Evolutionary conservation across 1,284 basidiomycete genomes (phyloP).

Genomic region (Ceratobasidium theobromae): DNA sequence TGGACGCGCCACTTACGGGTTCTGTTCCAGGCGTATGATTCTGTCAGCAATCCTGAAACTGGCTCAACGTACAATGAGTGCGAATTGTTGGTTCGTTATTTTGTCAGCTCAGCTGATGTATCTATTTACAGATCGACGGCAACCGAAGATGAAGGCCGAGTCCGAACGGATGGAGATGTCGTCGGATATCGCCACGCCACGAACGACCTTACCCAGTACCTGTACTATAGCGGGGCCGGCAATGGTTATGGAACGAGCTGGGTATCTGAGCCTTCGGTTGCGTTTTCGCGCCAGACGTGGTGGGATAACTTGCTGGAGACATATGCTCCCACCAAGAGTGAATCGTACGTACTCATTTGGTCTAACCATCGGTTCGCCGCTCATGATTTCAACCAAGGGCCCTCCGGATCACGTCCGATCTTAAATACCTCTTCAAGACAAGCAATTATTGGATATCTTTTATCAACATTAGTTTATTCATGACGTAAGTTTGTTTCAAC

Average conservation of each 20-base stretch:
- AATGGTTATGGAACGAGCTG: neutral
- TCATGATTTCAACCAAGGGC: conserved; percentile 44
- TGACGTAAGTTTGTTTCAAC: conserved; percentile 40
- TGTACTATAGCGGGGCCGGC: neutral
- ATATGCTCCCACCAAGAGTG: conserved; percentile 47
- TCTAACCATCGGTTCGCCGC: neutral
- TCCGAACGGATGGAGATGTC: neutral
- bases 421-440: conserved; percentile 55
- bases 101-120: neutral
- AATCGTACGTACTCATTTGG: conserved; percentile 16
- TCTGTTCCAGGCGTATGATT: conserved; percentile 1
- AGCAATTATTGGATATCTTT: conserved; percentile 30
- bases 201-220: neutral
- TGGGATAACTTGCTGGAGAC: conserved; percentile 67
- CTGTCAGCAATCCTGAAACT: neutral
- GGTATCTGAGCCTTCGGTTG: conserved; percentile 37
- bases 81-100: neutral
- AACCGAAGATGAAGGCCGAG: conserved; percentile 16
- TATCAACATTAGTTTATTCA: conserved; percentile 20
- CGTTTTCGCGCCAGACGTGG: conserved; percentile 70
- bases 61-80: conserved; percentile 23
- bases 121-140: neutral
- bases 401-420: conserved; percentile 54
- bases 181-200: neutral
- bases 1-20: neutral